These are phyloP conservation scores for Sporothrix humicola DNA, from an alignment of 2,329 filamentous ascomycete genomes.

Conservation along the genomic window DNA sequence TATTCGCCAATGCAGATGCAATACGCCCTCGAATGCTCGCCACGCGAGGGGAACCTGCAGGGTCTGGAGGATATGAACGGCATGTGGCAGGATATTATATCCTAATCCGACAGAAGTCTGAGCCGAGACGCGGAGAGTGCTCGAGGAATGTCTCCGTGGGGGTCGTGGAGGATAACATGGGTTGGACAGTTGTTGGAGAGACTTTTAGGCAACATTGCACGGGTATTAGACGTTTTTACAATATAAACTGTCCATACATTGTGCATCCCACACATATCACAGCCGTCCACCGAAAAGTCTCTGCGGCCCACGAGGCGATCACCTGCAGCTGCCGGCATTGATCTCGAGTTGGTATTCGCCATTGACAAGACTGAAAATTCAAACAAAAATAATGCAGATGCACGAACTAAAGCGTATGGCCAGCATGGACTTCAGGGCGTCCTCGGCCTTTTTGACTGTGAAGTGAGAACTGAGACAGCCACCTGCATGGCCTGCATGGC, in stretches of 20 bases:
- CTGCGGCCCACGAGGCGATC: conserved; percentile 30
- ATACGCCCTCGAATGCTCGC: background rate
- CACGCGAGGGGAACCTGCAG: background rate
- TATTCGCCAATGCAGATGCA: background rate
- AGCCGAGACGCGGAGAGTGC: background rate
- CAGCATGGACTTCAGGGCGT: no score
- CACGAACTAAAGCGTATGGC: background rate
- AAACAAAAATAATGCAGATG: background rate
- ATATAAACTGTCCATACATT: background rate
- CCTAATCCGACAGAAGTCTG: background rate
- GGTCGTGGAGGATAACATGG: background rate
- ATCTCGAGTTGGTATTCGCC: conserved; percentile 16
- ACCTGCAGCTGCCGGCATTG: conserved; percentile 7
- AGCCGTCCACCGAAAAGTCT: conserved; percentile 27
- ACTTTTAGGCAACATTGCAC: background rate
- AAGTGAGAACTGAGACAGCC: background rate
- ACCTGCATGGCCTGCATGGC: background rate
- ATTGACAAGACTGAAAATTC: background rate
- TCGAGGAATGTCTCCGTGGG: background rate
- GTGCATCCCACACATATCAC: background rate
- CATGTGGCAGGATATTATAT: background rate
- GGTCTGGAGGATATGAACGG: background rate
- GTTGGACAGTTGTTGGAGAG: background rate
- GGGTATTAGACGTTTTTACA: background rate
- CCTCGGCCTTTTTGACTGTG: background rate